Base-by-base conservation (phyloP, 345 rosid genomes). In the Carallia pectinifolia region DNA sequence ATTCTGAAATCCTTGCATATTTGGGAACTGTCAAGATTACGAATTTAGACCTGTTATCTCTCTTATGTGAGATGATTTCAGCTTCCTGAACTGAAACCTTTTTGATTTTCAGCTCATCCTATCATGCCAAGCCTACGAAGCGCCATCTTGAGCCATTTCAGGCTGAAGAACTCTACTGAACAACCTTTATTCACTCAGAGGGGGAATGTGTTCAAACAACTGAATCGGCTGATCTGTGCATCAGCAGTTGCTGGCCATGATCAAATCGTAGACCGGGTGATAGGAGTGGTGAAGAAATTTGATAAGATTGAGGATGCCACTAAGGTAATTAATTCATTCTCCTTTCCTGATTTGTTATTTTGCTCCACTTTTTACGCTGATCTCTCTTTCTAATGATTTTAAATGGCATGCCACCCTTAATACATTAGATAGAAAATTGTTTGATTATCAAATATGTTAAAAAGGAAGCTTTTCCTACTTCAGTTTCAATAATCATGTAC, bases 211-310 rank as follows among this genome's bases (percentile, higher is more conserved):
- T 54, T 84, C 72, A 80, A 69, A 59, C 66, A 47, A 59, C 50
- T 73, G 15, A 68, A 65, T 18, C 71, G 47, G 72, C 68, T 38
- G 61, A 74, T 84, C 67, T 81, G 81, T 63, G 30, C 85, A 23
- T 53, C 80, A 31, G 38, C 77, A 0, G 69, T 55, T 36, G 27
- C 70, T 34, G 62, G 64, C 68, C 77, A 73, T 31, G 87, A 74
- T 64, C 79, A 83, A 65, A 68, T 84, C 39, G 72, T 70, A 80
- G 82, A 79, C 31, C 80, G 73, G 61, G 90, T 83, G 59, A 68
- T 83, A 53, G 77, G 65, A 58, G 64, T 86, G 65, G 89, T 88
- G 63, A 88, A 86, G 83, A 84, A 84, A 65, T 81, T 81, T 6
- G 86, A 84, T 66, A 88, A 74, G 72, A 75, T 80, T 39, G 90